Evolutionary conservation across 495 filamentous ascomycete species (phyloP).

Genomic region (Penicillium steckii): DNA sequence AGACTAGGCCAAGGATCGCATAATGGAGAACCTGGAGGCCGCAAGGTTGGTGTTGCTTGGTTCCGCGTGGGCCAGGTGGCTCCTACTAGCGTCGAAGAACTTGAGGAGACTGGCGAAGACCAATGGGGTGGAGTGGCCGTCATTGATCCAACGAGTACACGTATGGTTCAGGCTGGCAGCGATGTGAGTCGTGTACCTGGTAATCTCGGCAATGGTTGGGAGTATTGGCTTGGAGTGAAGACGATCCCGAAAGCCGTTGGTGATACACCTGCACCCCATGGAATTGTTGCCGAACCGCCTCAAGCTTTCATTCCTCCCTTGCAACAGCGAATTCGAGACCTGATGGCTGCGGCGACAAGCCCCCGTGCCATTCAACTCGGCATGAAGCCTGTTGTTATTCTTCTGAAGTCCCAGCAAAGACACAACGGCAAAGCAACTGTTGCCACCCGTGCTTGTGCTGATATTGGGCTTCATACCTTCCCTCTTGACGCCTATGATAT

Average conservation of each 20-base stretch:
- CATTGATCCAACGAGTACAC: slow-evolving; percentile 79
- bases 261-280: slow-evolving; percentile 38
- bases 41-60: slow-evolving; percentile 73
- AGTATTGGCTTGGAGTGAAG: slow-evolving; percentile 78
- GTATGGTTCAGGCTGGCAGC: slow-evolving; percentile 84
- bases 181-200: slow-evolving; percentile 75
- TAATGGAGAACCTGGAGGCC: slow-evolving; percentile 22
- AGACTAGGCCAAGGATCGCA: slow-evolving; percentile 39
- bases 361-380: slow-evolving; percentile 81
- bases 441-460: slow-evolving; percentile 73
- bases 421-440: slow-evolving; percentile 84
- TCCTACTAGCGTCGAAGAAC: slow-evolving; percentile 52
- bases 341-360: slow-evolving; percentile 85
- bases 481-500: slow-evolving; percentile 91
- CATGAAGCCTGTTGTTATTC: slow-evolving; percentile 82
- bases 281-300: slow-evolving; percentile 44
- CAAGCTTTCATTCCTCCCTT: slow-evolving; percentile 61
- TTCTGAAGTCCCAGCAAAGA: slow-evolving; percentile 85
- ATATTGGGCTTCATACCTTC: slow-evolving; percentile 89
- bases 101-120: slow-evolving; percentile 58
- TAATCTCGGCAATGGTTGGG: slow-evolving; percentile 72
- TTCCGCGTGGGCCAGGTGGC: slow-evolving; percentile 78
- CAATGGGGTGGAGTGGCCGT: slow-evolving; percentile 80
- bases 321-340: slow-evolving; percentile 75
- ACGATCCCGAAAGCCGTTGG: slow-evolving; percentile 46